Conservation (phyloP, 345 rosid species). For the Isatis tinctoria region DNA sequence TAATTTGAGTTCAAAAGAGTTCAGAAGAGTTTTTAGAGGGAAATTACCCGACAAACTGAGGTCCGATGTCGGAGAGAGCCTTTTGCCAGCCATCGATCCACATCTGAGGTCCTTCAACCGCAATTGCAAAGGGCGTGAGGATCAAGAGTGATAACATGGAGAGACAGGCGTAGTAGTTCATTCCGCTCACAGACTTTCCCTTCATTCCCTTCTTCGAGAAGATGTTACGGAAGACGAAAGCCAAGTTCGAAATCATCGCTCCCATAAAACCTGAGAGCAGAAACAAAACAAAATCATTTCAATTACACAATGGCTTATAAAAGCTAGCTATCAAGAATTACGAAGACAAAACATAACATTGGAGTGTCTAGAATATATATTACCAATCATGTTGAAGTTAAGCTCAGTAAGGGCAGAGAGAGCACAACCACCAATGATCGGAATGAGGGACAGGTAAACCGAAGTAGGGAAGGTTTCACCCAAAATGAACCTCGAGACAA, state of each 20-base stretch:
- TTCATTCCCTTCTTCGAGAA: slow-evolving; percentile 97
- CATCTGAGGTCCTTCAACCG: slow-evolving; percentile 97
- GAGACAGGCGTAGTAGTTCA: slow-evolving; percentile 99
- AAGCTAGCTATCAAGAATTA: slow-evolving; percentile 3
- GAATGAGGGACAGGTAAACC: slow-evolving; percentile 84
- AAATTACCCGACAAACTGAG: slow-evolving; percentile 73
- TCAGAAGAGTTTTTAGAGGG: neutral
- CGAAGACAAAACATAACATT: neutral
- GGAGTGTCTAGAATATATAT: neutral
- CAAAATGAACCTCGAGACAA: slow-evolving; percentile 81
- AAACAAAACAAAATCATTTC: neutral
- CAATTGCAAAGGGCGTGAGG: slow-evolving; percentile 93
- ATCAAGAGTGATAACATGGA: slow-evolving; percentile 82
- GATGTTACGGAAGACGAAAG: slow-evolving; percentile 87
- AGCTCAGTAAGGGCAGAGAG: slow-evolving; percentile 96
- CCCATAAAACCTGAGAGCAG: slow-evolving; percentile 87
- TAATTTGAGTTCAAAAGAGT: neutral
- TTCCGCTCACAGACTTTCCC: slow-evolving; percentile 97
- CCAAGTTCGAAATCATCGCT: slow-evolving; percentile 48
- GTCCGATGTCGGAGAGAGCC: slow-evolving; percentile 77
- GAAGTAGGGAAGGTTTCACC: slow-evolving; percentile 84
- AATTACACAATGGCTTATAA: neutral
- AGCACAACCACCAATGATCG: slow-evolving; percentile 99
- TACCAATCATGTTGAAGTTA: slow-evolving; percentile 97
- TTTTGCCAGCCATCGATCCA: slow-evolving; percentile 83